Base-by-base conservation (phyloP, 129 eudicot species). In the Cynara cardunculus region DNA sequence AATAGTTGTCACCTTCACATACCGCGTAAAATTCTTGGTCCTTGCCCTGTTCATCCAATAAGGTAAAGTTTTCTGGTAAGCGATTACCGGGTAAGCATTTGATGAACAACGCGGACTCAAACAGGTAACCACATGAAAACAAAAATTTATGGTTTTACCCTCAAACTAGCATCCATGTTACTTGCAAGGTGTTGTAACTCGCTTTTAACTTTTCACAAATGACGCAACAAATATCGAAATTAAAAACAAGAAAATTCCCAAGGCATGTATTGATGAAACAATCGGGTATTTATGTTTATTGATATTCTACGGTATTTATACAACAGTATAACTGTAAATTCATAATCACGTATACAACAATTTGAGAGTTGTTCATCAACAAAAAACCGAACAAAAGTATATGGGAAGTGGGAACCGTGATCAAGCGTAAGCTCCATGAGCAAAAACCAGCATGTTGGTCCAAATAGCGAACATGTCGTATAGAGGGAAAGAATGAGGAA, bases 301-400 rank as follows among this genome's bases (percentile, higher is more conserved):
- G 74, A 81, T 66, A 81, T 81, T 74, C 71, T 81, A 81, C 7
- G 46, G 61, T 25, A 21, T 39, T 78, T 74, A 81, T 81, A 81
- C 80, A 81, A 81, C 74, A 74, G 69, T 65, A 73, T 81, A 66
- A 74, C 74, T 81, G 26, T 82, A 49, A 82, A 59, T 25, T 69
- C 76, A 34, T 75, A 82, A 82, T 75, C 80, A 68, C 27, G n/a
- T 75, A 69, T 82, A 75, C 81, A 82, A 68, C 80, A 81, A 74
- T 22, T 81, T 66, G 35, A 49, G 59, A 25, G 16, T 53, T 56
- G 83, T 80, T 53, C 34, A 79, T 79, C 83, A 79, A 62, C 53
- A 73, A 80, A 62, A 80, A 81, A 13, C 39, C 10, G 46, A 81
- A 73, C 68, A 74, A 81, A 37, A 81, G 65, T 65, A 65, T 39